Evolutionary conservation across 345 rosid species (phyloP), one percentile per base, ranked within the genome.

Genomic region (Moringa oleifera): DNA sequence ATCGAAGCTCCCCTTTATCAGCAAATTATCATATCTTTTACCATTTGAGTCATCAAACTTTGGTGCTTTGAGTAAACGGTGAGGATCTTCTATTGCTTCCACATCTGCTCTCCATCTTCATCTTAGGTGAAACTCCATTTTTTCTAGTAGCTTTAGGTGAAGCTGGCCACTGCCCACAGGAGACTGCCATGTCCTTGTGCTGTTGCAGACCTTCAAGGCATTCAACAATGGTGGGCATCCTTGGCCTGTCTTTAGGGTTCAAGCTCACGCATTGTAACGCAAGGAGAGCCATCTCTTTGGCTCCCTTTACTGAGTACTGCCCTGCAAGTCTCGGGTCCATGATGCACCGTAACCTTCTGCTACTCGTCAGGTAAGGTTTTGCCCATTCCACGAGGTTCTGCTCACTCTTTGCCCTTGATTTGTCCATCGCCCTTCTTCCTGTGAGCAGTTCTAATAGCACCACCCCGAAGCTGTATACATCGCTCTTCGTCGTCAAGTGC

Each of bases 191-290:
- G 81, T 93, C 96, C 71, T 76, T 86, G 33, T 77, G 78, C 20
- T 77, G 68, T 25, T 79, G 77, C 18, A 89, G 73, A 53, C 81
- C 74, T 75, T 83, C 91, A 51, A 92, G 87, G 2, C 81, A 58
- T 31, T 87, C 90, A n/a, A 84, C 72, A 19, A 89, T 46, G 46
- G 79, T 77, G 9, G 83, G 76, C 97, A 90, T 87, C 65, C 77
- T 86, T 0, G 98, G 98, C 65, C 98, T 78, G 68, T 93, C 95
- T 72, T 80, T 93, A 18, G 98, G 97, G 73, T 82, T 86, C 70
- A 82, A 71, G 56, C 94, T 88, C 23, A 81, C 71, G 78, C 98
- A 93, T 16, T 82, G 91, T 12, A 73, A 63, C 0, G 97, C 90
- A 13, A 93, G 62, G 23, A 57, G 59, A 46, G 89, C 97, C 67